Evolutionary conservation across 2,329 filamentous ascomycete species (phyloP).

Genomic region (Calonectria montana): DNA sequence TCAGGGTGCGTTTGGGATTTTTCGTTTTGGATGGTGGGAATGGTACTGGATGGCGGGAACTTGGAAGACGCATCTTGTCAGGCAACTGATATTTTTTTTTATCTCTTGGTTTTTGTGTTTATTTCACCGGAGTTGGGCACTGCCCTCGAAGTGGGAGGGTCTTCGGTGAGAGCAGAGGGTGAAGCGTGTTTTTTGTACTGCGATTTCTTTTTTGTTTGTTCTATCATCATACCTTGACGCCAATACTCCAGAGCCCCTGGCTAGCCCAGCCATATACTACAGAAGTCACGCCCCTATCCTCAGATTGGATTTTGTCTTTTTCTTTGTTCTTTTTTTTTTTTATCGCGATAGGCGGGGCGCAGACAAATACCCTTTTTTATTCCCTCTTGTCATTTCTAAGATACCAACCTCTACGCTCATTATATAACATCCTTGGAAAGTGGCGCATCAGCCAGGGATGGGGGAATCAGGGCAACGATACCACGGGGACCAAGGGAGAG

Average conservation of each 20-base stretch:
- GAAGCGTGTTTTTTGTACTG: conserved; percentile 30
- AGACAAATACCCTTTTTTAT: conserved; percentile 12
- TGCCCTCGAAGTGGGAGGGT: conserved; percentile 25
- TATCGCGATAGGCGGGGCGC: conserved; percentile 20
- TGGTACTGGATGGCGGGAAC: conserved; percentile 35
- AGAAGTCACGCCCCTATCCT: conserved; percentile 19
- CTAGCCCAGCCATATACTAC: conserved; percentile 24
- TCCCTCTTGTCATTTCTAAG: conserved; percentile 18
- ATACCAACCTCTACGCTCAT: conserved; percentile 27
- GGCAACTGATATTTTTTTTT: conserved; percentile 38
- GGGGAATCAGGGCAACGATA: conserved; percentile 16
- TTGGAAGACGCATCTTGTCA: conserved; percentile 44
- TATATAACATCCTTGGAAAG: conserved; percentile 25
- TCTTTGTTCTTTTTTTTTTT: conserved; percentile 17
- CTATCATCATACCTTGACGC: conserved; percentile 17
- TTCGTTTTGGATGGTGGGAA: conserved; percentile 28
- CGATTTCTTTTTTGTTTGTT: conserved; percentile 20
- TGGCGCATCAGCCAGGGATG: conserved; percentile 13
- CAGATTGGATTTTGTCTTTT: conserved; percentile 27
- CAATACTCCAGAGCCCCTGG: conserved; percentile 19
- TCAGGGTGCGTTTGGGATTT: conserved; percentile 30
- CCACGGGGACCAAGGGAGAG: conserved; percentile 14
- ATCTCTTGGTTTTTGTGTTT: conserved; percentile 26
- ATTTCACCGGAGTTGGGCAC: conserved; percentile 29
- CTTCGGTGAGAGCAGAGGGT: conserved; percentile 24